Evolutionary conservation across 176 grass and related monocot genomes (phyloP), one percentile per base, ranked within the genome.

Genomic region (Raddia distichophylla): DNA sequence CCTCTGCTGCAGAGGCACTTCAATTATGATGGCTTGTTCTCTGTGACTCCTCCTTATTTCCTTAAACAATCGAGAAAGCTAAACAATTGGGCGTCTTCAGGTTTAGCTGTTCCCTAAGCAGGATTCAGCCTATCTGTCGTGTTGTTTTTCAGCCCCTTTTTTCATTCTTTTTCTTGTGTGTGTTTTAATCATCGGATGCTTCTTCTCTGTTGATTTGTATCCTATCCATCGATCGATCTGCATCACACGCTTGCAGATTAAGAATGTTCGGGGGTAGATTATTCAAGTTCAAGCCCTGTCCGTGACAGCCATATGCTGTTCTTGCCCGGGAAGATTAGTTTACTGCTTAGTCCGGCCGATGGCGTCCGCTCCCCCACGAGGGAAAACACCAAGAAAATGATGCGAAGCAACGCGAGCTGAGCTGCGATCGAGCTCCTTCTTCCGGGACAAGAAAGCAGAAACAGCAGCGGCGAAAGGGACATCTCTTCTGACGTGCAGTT

Each of bases 61-160:
- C 10, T 48, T 71, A 51, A 27, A 47, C 33, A 42, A 5, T 7
- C 0, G 18, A 69, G 9, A n/a, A 62, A 8, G 1, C 0, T 8
- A 47, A 27, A 14, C 3, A 59, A 40, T 40, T 40, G 37, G 37
- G 4, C 37, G 4, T 40, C 33, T 34, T 74, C 69, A 3, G 18
- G 65, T 42, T 63, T 44, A 85, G 65, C 65, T 85, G 83, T 63
- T 85, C 5, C 33, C 75, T 22, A 55, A 55, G 33, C 10, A 22
- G 53, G 37, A 9, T n/a, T 54, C 57, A n/a, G 54, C 75, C 58
- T n/a, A 73, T 15, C 83, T 79, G 75, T 71, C 67, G 46, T 85
- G 83, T 72, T 64, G 37, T 40, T 40, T 40, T 40, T 40, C 4
- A 40, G 2, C 4, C 37, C 37, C 2, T 40, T 40, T 40, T 40